Conservation (phyloP, 2,329 filamentous ascomycete species). For the Monosporascus sp. region DNA sequence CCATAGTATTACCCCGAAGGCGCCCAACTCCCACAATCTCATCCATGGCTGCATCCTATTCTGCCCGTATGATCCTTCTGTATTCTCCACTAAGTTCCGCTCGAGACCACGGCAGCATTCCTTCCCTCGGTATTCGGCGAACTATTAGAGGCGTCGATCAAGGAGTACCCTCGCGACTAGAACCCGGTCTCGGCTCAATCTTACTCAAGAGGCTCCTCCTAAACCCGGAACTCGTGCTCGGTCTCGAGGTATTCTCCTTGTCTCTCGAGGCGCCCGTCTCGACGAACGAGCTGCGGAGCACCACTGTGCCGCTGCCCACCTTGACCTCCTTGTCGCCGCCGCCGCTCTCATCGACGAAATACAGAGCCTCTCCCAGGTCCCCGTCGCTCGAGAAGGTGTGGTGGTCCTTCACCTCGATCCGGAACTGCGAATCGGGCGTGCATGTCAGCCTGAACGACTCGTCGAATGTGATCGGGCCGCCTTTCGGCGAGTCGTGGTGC, state of each 20-base stretch:
- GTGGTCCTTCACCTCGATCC: slow-evolving; percentile 79
- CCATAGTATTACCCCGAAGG: too few relatives aligned
- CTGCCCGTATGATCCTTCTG: too few relatives aligned
- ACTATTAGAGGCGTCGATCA: too few relatives aligned
- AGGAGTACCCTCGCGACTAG: not conserved
- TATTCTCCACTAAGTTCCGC: too few relatives aligned
- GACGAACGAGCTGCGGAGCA: slow-evolving; percentile 68
- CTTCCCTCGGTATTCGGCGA: too few relatives aligned
- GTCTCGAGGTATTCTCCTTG: slow-evolving; percentile 9
- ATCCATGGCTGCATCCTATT: too few relatives aligned
- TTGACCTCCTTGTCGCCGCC: slow-evolving; percentile 67
- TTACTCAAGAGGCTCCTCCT: slow-evolving; percentile 24
- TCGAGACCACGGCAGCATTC: too few relatives aligned
- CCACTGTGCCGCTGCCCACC: slow-evolving; percentile 67
- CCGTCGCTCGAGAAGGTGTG: slow-evolving; percentile 79
- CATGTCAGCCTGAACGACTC: slow-evolving; percentile 76
- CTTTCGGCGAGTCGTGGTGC: slow-evolving; percentile 65
- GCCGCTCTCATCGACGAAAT: slow-evolving; percentile 81
- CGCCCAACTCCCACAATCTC: too few relatives aligned
- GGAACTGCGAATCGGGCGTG: slow-evolving; percentile 79
- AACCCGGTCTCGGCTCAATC: slow-evolving; percentile 13
- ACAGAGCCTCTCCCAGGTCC: slow-evolving; percentile 76
- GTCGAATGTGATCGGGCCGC: slow-evolving; percentile 62
- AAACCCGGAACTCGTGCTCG: slow-evolving; percentile 10
- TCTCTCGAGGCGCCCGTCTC: slow-evolving; percentile 29